Evolutionary conservation across 148 eudicot species (phyloP).

Genomic region (Nepenthes mirabilis): DNA sequence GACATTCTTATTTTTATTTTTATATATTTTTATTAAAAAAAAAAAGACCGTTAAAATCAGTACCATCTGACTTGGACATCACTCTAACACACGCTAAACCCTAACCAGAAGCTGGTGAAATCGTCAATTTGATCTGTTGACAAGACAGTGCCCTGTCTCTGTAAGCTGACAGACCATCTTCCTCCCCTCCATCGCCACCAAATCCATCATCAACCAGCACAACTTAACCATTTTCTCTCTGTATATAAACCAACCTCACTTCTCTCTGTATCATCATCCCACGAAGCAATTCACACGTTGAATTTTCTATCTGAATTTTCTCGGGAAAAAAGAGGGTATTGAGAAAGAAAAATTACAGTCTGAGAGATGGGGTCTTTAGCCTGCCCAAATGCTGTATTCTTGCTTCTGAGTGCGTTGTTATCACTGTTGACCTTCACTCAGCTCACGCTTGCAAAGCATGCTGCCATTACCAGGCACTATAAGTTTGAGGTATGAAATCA

Average conservation of each 20-base stretch:
- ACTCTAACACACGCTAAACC: conserved; percentile 2
- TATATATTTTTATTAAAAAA: not conserved
- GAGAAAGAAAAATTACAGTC: not conserved
- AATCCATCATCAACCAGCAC: not conserved
- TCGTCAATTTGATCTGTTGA: not conserved
- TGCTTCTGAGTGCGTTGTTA: conserved; percentile 7
- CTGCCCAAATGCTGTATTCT: not conserved
- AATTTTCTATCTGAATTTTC: too few relatives aligned
- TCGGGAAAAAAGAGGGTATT: too few relatives aligned
- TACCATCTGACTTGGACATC: conserved; percentile 4
- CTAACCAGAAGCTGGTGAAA: conserved; percentile 3
- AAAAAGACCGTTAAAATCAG: not conserved
- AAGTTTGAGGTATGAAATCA: conserved; percentile 13
- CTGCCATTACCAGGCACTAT: conserved; percentile 14
- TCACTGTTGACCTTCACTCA: conserved; percentile 3
- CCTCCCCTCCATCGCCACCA: not conserved
- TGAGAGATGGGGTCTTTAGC: conserved; percentile 1
- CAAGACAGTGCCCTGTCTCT: not conserved
- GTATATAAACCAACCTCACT: conserved; percentile 9
- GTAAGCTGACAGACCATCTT: not conserved
- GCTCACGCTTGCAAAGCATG: conserved; percentile 14
- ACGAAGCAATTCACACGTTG: not conserved
- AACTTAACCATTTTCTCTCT: not conserved
- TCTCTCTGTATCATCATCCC: conserved; percentile 5
- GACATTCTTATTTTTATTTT: not conserved